Evolutionary conservation across 1,139 yeast genomes (phyloP).

Genomic region (Magnusiomyces suaveolens): DNA sequence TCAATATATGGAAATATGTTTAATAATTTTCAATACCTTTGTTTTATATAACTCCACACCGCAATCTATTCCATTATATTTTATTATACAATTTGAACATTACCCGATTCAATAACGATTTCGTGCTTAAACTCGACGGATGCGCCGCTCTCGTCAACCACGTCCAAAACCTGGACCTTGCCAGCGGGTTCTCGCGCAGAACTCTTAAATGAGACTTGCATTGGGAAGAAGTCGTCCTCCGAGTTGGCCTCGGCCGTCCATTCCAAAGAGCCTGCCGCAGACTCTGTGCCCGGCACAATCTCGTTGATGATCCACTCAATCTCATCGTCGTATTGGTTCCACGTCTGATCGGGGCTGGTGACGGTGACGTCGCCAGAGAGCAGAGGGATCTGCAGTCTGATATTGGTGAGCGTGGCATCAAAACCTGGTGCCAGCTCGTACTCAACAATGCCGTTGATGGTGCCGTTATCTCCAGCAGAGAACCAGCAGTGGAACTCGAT

Average conservation of each 20-base stretch:
- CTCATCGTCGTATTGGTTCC: slow-evolving; percentile 34
- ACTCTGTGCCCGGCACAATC: slow-evolving; percentile 32
- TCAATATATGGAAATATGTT: background rate
- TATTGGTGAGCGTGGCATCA: slow-evolving; percentile 44
- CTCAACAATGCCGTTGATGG: slow-evolving; percentile 74
- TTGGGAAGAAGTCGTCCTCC: slow-evolving; percentile 86
- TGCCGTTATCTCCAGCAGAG: slow-evolving; percentile 44
- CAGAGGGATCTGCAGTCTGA: slow-evolving; percentile 57
- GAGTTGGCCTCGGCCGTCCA: slow-evolving; percentile 62
- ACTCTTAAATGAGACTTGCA: slow-evolving; percentile 47
- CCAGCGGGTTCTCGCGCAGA: slow-evolving; percentile 31
- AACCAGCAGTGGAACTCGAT: slow-evolving; percentile 81
- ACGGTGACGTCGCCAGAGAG: slow-evolving; percentile 50
- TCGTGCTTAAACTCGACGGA: slow-evolving; percentile 67
- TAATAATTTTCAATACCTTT: background rate
- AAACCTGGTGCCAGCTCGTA: slow-evolving; percentile 55
- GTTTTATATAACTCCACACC: background rate
- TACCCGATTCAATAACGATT: slow-evolving; percentile 52
- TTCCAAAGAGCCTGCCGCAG: slow-evolving; percentile 61
- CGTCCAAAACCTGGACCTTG: slow-evolving; percentile 39
- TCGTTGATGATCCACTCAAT: slow-evolving; percentile 35
- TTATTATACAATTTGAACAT: slow-evolving; percentile 31
- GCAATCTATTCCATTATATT: background rate
- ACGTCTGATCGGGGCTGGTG: slow-evolving; percentile 30
- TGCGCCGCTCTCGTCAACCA: slow-evolving; percentile 35